phyloP scores from a whole-genome alignment of 2,329 filamentous ascomycete species.

The Phialophora verrucosa region DNA sequence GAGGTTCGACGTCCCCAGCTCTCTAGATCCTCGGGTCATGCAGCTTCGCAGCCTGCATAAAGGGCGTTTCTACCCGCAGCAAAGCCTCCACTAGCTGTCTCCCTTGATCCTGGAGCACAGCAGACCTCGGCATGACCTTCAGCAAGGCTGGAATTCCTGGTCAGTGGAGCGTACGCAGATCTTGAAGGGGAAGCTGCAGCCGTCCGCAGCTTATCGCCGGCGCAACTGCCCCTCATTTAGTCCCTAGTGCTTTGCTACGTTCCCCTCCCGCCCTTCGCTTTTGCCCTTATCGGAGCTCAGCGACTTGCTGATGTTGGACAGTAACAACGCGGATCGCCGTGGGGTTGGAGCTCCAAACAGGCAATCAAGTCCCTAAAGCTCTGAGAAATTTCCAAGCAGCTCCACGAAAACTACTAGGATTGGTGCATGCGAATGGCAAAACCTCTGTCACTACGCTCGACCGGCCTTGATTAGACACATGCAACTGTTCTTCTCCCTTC shows the following conservation, averaged over 20 bases:
- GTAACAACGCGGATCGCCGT: conserved; percentile 21
- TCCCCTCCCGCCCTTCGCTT: conserved; percentile 2
- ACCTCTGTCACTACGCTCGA: background rate
- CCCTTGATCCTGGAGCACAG: conserved; percentile 10
- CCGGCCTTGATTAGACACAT: conserved; percentile 5
- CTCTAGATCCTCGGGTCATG: background rate
- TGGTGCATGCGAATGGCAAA: background rate
- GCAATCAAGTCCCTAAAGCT: conserved; percentile 23
- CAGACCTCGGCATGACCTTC: conserved; percentile 9
- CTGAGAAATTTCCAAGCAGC: background rate
- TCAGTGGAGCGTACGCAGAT: background rate
- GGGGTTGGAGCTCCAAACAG: conserved; percentile 24
- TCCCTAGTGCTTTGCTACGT: background rate
- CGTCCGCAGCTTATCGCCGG: conserved; percentile 12
- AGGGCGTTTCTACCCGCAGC: background rate
- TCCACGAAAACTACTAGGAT: background rate
- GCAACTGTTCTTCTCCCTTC: conserved; percentile 9
- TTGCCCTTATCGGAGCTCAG: conserved; percentile 21
- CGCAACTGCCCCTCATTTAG: conserved; percentile 18
- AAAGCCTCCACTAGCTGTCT: conserved; percentile 2
- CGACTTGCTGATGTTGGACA: conserved; percentile 9
- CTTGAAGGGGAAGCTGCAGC: conserved; percentile 10
- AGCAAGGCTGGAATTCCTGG: conserved; percentile 22
- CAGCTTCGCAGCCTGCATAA: conserved; percentile 8
- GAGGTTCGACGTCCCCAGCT: background rate